A percentile compares a stretch with the other conserved stretches of the same genome.
phyloP scores from a whole-genome alignment of 78 protist species.

The Creolimax fragrantissima region DNA sequence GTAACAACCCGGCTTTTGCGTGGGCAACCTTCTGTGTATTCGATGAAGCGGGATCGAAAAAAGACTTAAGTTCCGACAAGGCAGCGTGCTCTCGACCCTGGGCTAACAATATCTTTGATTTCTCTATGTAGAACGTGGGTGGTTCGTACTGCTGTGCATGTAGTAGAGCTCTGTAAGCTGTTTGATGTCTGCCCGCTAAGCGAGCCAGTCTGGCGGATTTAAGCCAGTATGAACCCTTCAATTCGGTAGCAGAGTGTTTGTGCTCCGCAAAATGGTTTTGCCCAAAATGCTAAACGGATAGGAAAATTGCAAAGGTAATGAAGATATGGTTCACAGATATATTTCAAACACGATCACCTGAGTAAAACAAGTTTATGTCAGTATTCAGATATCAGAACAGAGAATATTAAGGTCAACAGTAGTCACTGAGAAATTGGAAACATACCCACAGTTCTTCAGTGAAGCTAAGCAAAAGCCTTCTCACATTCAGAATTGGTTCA shows the following conservation, averaged over 20 bases:
- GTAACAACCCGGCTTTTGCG: background rate
- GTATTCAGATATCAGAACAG: too few relatives aligned
- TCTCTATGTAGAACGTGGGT: background rate
- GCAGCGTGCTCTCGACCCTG: background rate
- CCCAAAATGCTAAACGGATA: background rate
- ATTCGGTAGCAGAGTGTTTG: background rate
- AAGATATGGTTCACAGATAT: too few relatives aligned
- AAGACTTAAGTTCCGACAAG: background rate
- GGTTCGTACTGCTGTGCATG: background rate
- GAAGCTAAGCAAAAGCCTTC: constrained; percentile 14
- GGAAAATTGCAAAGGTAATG: too few relatives aligned
- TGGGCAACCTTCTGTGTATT: background rate
- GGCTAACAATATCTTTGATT: background rate
- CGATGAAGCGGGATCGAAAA: background rate
- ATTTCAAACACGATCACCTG: too few relatives aligned
- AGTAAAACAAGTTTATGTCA: too few relatives aligned
- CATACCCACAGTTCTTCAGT: background rate
- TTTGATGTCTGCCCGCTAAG: constrained; percentile 15
- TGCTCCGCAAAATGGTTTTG: background rate
- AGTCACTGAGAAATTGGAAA: too few relatives aligned
- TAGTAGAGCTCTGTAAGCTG: constrained; percentile 32
- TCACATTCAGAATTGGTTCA: constrained; percentile 44
- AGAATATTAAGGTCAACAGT: too few relatives aligned
- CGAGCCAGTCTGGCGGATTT: constrained; percentile 27
- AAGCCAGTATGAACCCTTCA: background rate